phyloP scores from a whole-genome alignment of 441 rosid species.

The Populus hybrid region DNA sequence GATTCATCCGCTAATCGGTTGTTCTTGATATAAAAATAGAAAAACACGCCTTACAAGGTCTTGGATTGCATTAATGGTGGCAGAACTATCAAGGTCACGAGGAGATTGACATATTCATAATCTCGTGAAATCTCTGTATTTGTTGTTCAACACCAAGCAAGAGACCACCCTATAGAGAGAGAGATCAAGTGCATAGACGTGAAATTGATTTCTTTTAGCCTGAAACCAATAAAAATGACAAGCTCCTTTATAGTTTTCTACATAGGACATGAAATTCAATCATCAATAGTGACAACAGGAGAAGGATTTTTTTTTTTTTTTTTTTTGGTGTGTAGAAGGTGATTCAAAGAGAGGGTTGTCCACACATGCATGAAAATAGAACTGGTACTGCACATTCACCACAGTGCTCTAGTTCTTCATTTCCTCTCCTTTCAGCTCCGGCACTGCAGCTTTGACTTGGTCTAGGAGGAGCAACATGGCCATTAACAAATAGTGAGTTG shows the following conservation, averaged over 20 bases:
- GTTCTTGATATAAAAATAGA: not conserved
- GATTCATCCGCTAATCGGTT: not conserved
- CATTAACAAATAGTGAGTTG: slow-evolving; percentile 48
- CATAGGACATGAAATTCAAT: slow-evolving; percentile 15
- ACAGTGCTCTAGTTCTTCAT: slow-evolving; percentile 13
- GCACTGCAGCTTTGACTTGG: slow-evolving; percentile 16
- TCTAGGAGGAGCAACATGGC: slow-evolving; percentile 46
- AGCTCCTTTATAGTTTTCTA: not conserved
- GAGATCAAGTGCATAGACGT: not conserved
- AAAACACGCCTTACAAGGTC: not conserved
- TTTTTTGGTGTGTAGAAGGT: not conserved
- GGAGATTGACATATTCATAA: not conserved
- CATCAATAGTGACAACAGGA: not conserved
- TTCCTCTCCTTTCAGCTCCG: slow-evolving; percentile 17
- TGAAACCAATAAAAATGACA: not conserved
- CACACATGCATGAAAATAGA: slow-evolving; percentile 41
- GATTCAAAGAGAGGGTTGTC: slow-evolving; percentile 20
- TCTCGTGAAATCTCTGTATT: not conserved
- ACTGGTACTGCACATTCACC: slow-evolving; percentile 27
- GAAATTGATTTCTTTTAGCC: not conserved
- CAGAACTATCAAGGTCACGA: not conserved
- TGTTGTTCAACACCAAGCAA: not conserved
- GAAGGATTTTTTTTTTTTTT: not conserved
- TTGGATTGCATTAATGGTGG: not conserved
- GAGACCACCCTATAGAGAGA: too few species aligned